Base-by-base conservation (phyloP, 2,329 filamentous ascomycete genomes). In the Neonectria sp. region DNA sequence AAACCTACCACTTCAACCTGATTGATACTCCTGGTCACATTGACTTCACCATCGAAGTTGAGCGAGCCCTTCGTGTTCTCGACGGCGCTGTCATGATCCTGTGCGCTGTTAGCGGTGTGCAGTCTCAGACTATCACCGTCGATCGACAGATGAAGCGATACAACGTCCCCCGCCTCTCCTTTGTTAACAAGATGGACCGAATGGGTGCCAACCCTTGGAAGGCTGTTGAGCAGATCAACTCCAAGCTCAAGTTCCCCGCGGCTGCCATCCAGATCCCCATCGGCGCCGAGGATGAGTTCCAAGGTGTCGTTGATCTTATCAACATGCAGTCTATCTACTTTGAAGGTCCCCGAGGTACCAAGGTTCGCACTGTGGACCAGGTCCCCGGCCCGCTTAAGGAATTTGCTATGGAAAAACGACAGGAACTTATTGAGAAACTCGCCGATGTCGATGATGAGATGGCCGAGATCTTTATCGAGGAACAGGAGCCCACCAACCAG, bases 171-270 rank as follows among this genome's bases (percentile, higher is more conserved):
- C 90, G 96, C 75, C 91, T 99, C 80, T 97, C 93, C 61, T 99
- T 99, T 78, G 91, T 99, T 80, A 99, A 99, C 86, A 99, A 99
- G 88, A 98, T 99, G 95, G 96, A 99, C 79, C 92, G 96, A 72
- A 98, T 98, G 93, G 96, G 96, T 67, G 94, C 96, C 71, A 98
- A 99, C 80, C 96, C 96, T 9, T 99, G 95, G 90, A 98, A 97
- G 84, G 95, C 95, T 9, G 91, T 99, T 64, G 95, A 99, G 46
- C 95, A 98, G 84, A 98, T 99, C 86, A 98, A 97, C 85, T 89
- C 91, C 76, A 99, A 99, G 84, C 89, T 99, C 70, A 95, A 95
- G 84, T 92, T 98, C 60, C 91, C 93, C 35, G 96, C 96, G 37
- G 96, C 96, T 13, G 96, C 96, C 21, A 88, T 99, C 49, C 96